A percentile compares a stretch with the other conserved stretches of the same genome.
Conservation (phyloP, 805 yeast genomes). For the Ogataea methylovora region DNA sequence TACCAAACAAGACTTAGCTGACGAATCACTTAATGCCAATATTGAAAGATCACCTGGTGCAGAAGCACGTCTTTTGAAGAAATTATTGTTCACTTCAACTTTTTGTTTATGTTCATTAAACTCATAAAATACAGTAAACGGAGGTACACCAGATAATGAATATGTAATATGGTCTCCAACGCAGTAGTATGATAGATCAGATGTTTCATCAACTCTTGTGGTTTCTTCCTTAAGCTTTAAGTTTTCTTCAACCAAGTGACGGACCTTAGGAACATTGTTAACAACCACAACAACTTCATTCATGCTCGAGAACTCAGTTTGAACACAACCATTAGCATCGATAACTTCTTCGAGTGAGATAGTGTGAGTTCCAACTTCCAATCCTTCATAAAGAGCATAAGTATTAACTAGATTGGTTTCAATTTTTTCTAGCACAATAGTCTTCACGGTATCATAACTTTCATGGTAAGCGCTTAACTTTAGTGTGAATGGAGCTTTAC, state of each 20-base stretch:
- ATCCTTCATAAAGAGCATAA: constrained; percentile 37
- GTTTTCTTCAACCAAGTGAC: constrained; percentile 26
- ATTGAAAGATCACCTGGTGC: constrained; percentile 72
- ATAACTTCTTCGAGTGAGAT: constrained; percentile 48
- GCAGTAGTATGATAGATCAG: constrained; percentile 48
- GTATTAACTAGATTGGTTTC: constrained; percentile 28
- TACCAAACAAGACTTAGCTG: constrained; percentile 63
- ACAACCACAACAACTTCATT: constrained; percentile 42
- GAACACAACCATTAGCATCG: constrained; percentile 67
- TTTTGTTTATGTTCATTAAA: constrained; percentile 58
- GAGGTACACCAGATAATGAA: constrained; percentile 70
- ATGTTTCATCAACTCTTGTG: background rate
- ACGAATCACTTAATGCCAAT: constrained; percentile 63
- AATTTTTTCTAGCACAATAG: constrained; percentile 36
- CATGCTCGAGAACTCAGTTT: constrained; percentile 29
- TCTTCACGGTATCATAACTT: constrained; percentile 44
- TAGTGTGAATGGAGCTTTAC: constrained; percentile 55
- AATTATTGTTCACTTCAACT: constrained; percentile 34
- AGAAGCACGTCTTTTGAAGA: constrained; percentile 64
- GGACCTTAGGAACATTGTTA: constrained; percentile 70
- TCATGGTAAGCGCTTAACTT: constrained; percentile 55
- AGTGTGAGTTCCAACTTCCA: constrained; percentile 65
- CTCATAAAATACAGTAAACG: constrained; percentile 66
- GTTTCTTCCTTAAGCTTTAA: background rate
- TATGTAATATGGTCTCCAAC: constrained; percentile 87